Conservation (phyloP, 306 rosid species). For the Quercus berberidifolia region DNA sequence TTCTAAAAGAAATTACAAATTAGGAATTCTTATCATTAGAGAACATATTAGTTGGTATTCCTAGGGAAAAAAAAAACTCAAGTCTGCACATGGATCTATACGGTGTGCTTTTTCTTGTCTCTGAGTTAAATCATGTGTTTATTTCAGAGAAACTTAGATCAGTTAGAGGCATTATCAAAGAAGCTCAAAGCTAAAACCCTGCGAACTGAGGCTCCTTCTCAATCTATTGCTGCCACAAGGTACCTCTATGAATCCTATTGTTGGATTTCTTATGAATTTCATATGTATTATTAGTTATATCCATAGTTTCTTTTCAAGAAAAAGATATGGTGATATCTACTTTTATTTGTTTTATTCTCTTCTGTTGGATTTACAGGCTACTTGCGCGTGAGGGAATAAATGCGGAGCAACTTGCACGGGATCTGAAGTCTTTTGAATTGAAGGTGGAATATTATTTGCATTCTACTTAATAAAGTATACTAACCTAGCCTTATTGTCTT, state of each 20-base stretch:
- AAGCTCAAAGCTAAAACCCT: constrained; percentile 92
- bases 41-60: neutral
- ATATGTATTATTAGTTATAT: neutral
- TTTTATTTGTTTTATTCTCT: neutral
- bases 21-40: neutral
- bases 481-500: neutral
- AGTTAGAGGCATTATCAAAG: constrained; percentile 90
- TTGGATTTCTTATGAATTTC: neutral
- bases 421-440: constrained; percentile 93
- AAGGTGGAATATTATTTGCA: constrained; percentile 43
- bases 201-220: constrained; percentile 85
- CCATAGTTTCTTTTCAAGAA: too few species aligned
- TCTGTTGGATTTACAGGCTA: constrained; percentile 49
- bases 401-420: constrained; percentile 99
- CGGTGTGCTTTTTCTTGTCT: constrained; percentile 2
- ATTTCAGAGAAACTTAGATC: constrained; percentile 89
- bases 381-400: constrained; percentile 98
- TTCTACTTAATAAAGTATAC: neutral
- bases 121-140: constrained; percentile 9
- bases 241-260: constrained; percentile 21
- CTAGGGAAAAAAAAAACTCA: neutral
- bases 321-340: neutral
- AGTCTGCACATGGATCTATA: neutral
- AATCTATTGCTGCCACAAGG: constrained; percentile 96
- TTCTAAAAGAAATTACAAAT: neutral